phyloP scores from a whole-genome alignment of 257 asterid genomes.

The Galeopsis tetrahit region DNA sequence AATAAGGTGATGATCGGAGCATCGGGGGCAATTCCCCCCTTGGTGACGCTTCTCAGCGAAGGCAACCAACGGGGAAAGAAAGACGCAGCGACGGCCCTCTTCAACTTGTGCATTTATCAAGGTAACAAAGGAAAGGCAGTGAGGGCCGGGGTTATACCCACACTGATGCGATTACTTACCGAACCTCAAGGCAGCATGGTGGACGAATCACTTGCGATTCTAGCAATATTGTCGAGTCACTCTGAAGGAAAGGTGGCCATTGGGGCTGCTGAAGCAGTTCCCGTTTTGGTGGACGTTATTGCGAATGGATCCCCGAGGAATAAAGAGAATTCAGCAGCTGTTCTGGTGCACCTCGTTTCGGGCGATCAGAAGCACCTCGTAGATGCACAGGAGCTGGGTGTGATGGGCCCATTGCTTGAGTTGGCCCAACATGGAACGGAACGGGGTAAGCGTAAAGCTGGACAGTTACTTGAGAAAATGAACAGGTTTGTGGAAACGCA shows the following conservation, averaged over 20 bases:
- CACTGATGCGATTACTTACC: slow-evolving; percentile 76
- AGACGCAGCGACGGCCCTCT: slow-evolving; percentile 92
- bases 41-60: slow-evolving; percentile 71
- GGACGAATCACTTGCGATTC: slow-evolving; percentile 87
- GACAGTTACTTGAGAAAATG: slow-evolving; percentile 81
- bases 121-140: slow-evolving; percentile 96
- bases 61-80: slow-evolving; percentile 91
- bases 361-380: slow-evolving; percentile 73
- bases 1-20: slow-evolving; percentile 84
- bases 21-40: slow-evolving; percentile 86
- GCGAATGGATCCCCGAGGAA: slow-evolving; percentile 81
- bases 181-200: slow-evolving; percentile 86
- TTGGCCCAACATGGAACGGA: slow-evolving; percentile 84
- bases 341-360: slow-evolving; percentile 82
- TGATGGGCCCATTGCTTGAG: slow-evolving; percentile 68
- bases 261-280: slow-evolving; percentile 83
- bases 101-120: slow-evolving; percentile 92
- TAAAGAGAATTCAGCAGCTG: slow-evolving; percentile 89
- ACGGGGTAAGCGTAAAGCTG: slow-evolving; percentile 85
- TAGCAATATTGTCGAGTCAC: slow-evolving; percentile 88
- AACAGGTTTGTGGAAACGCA: slow-evolving; percentile 74
- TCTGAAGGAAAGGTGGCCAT: slow-evolving; percentile 80
- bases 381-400: slow-evolving; percentile 76
- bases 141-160: slow-evolving; percentile 86
- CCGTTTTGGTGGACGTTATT: slow-evolving; percentile 71